Base-by-base conservation (phyloP, 352 stramenopile genomes). In the Pythium oligandrum region DNA sequence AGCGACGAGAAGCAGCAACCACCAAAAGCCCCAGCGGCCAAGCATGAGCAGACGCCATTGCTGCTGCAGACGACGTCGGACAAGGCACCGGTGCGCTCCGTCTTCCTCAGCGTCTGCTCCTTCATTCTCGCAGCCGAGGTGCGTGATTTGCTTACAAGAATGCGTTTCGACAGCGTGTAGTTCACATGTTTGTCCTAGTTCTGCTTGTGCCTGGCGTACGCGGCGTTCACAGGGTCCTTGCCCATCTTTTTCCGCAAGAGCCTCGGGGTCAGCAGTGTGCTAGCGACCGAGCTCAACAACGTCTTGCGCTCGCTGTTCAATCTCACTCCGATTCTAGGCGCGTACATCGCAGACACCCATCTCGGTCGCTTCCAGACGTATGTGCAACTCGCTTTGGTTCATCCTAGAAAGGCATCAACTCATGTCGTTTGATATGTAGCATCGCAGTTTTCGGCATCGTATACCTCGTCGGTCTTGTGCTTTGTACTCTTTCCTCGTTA, bases 241-340 rank as follows among this genome's bases (percentile, higher is more conserved):
- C 78, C 80, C 2, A 93, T 95, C 59, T 95, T 93, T 66, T 95
- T 95, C 65, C 84, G 86, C 66, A 90, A 89, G 55, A 78, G 92
- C 64, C 53, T 93, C 51, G 80, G 81, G 8, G 67, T 93, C 26
- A 81, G 68, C 64, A 90, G 66, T 34, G 84, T 93, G 54, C 66
- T 91, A 31, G 77, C 84, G n/a, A 91, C 84, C 10, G 84, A 95
- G 61, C 75, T 95, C 54, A 93, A 93, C 70, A 83, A 72, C n/a
- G 83, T 78, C 9, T 88, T 95, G 56, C 86, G 81, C 55, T 90
- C 82, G 55, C 71, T 90, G 12, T 92, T 77, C 57, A 90, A 95
- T 53, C 73, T 95, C 45, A 95, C 79, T 59, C 82, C 84, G 40
- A 66, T 95, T 46, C 63, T 93, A 11, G 84, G 82, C 40, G 84